These are phyloP conservation scores for Chrysoporthe cubensis DNA, from an alignment of 2,329 filamentous ascomycete species.

Conservation along the genomic window DNA sequence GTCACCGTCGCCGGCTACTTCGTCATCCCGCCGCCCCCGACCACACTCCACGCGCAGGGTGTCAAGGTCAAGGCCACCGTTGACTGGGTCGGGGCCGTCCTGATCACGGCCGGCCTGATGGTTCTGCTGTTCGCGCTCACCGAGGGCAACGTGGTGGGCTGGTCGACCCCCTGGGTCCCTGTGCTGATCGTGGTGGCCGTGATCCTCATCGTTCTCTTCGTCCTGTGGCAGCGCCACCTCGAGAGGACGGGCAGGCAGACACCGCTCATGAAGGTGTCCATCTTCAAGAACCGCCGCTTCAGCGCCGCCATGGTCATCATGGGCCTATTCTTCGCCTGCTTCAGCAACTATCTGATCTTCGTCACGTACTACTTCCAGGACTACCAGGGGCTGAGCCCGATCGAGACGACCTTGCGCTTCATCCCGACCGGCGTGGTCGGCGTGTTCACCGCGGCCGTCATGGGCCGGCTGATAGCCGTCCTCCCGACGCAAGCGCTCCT, in stretches of 20 bases:
- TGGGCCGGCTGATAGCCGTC: conserved; percentile 59
- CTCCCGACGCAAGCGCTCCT: conserved; percentile 63
- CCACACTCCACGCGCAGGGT: conserved; percentile 35
- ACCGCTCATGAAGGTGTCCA: conserved; percentile 69
- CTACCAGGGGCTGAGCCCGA: conserved; percentile 62
- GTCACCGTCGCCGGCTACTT: conserved; percentile 61
- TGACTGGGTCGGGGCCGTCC: conserved; percentile 68
- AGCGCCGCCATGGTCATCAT: conserved; percentile 68
- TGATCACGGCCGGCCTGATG: conserved; percentile 66
- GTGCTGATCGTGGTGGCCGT: conserved; percentile 62
- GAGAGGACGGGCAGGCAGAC: conserved; percentile 54
- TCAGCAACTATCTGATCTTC: conserved; percentile 70
- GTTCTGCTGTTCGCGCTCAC: conserved; percentile 69
- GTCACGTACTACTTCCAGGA: conserved; percentile 74
- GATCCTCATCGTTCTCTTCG: conserved; percentile 59
- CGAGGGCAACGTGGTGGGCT: conserved; percentile 71
- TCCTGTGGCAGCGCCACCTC: conserved; percentile 64
- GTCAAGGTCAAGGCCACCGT: conserved; percentile 50
- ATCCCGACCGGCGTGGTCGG: conserved; percentile 67
- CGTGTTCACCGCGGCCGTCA: conserved; percentile 58
- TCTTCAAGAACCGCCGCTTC: conserved; percentile 64
- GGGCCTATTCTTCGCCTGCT: conserved; percentile 67
- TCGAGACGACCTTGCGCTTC: conserved; percentile 72
- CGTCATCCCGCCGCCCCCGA: conserved; percentile 59
- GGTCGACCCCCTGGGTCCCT: conserved; percentile 65